Evolutionary conservation across 23 red algal genomes (phyloP).

Genomic region (Gracilaria caudata): DNA sequence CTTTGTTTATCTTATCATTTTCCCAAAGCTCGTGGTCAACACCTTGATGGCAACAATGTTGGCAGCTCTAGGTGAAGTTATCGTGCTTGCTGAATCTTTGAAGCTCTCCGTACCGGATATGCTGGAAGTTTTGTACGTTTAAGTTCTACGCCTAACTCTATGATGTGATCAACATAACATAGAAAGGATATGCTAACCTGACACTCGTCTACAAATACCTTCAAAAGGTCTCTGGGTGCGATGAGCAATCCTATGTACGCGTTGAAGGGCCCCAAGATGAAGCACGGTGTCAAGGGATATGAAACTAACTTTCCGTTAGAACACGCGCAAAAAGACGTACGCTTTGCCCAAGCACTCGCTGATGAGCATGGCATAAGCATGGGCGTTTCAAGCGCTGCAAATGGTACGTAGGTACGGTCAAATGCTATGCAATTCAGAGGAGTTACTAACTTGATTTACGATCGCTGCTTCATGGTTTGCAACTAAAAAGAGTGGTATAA

Average conservation of each 20-base stretch:
- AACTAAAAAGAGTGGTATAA: slow-evolving; percentile 68
- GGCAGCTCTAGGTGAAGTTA: slow-evolving; percentile 78
- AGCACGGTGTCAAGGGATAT: slow-evolving; percentile 55
- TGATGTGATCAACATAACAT: background rate
- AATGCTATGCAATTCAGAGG: background rate
- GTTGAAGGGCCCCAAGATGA: slow-evolving; percentile 92
- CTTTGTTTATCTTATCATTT: background rate
- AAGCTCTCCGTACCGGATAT: slow-evolving; percentile 61
- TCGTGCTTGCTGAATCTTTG: slow-evolving; percentile 69
- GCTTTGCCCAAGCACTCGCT: slow-evolving; percentile 80
- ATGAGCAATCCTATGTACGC: slow-evolving; percentile 90
- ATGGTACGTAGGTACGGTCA: slow-evolving; percentile 44
- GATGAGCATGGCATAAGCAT: slow-evolving; percentile 72
- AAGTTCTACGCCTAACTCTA: background rate
- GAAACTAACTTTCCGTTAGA: slow-evolving; percentile 88
- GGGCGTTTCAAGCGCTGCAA: slow-evolving; percentile 70
- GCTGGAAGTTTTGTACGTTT: slow-evolving; percentile 78
- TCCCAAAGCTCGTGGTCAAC: slow-evolving; percentile 72
- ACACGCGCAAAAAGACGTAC: slow-evolving; percentile 90
- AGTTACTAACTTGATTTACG: slow-evolving; percentile 13
- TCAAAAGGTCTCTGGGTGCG: slow-evolving; percentile 69
- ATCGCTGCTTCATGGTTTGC: background rate
- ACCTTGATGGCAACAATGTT: slow-evolving; percentile 89
- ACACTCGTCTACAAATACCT: background rate
- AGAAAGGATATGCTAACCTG: slow-evolving; percentile 8